Evolutionary conservation across 768 basidiomycete genomes (phyloP).

Genomic region (Leccinum uliginosum): DNA sequence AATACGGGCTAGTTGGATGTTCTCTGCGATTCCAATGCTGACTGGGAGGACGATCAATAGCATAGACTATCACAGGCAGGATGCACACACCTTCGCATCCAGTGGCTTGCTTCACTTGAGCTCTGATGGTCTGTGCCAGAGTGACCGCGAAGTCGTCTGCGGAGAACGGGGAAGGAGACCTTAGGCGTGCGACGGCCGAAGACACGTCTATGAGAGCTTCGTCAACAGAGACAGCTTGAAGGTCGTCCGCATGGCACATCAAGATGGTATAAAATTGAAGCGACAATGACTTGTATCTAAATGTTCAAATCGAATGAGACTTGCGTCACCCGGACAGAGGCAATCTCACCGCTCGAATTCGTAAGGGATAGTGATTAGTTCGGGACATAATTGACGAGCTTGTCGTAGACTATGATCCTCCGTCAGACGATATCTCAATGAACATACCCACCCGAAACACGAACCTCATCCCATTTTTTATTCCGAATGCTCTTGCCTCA

Average conservation of each 20-base stretch:
- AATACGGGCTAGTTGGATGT: slow-evolving; percentile 88
- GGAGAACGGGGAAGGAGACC: slow-evolving; percentile 20
- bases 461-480: slow-evolving; percentile 94
- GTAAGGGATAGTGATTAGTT: slow-evolving; percentile 77
- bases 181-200: slow-evolving; percentile 42
- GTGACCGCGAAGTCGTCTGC: slow-evolving; percentile 61
- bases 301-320: neutral
- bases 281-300: slow-evolving; percentile 80
- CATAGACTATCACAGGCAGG: neutral
- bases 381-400: slow-evolving; percentile 71
- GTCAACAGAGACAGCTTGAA: slow-evolving; percentile 95
- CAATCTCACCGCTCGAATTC: slow-evolving; percentile 75
- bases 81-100: slow-evolving; percentile 67
- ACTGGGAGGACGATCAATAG: slow-evolving; percentile 41
- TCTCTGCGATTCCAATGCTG: slow-evolving; percentile 88
- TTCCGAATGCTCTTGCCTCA: slow-evolving; percentile 82
- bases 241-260: slow-evolving; percentile 83
- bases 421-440: neutral
- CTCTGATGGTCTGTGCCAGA: slow-evolving; percentile 77
- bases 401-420: slow-evolving; percentile 59
- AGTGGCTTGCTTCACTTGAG: slow-evolving; percentile 72
- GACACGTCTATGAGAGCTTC: slow-evolving; percentile 93
- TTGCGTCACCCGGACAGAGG: neutral
- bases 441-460: slow-evolving; percentile 12
- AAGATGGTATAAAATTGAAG: slow-evolving; percentile 90